phyloP scores from a whole-genome alignment of 2,329 filamentous ascomycete genomes.

The Fusarium newnesense region DNA sequence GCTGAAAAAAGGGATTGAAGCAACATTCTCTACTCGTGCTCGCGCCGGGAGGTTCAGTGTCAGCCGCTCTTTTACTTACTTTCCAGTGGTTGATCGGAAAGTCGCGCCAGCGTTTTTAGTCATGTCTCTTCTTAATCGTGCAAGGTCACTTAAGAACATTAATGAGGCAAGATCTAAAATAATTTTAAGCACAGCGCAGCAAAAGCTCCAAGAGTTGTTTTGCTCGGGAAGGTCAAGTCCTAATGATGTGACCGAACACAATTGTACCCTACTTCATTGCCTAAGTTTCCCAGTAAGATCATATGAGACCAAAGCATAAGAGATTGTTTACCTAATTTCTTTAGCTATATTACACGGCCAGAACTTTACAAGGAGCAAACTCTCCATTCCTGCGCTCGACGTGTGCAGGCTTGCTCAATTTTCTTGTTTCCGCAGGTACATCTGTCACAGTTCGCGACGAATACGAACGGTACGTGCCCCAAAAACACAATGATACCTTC shows the following conservation, averaged over 20 bases:
- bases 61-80: accelerated
- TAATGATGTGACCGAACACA: accelerated
- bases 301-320: accelerated
- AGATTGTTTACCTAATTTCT: accelerated
- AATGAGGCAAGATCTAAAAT: accelerated
- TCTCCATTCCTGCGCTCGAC: accelerated
- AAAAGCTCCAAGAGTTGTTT: neutral
- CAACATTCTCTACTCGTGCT: accelerated
- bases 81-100: accelerated
- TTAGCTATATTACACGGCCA: accelerated
- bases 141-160: accelerated
- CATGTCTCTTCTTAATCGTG: accelerated
- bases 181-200: accelerated
- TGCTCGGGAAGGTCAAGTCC: neutral
- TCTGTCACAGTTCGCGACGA: accelerated
- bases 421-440: neutral
- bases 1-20: accelerated
- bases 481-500: neutral
- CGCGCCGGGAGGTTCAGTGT: accelerated
- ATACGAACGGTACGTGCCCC: accelerated
- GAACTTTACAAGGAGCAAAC: accelerated
- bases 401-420: accelerated
- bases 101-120: neutral
- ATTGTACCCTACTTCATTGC: accelerated
- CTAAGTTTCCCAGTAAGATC: accelerated